Base-by-base conservation (phyloP, 164 flowering plant genomes). In the Amborella trichopoda region DNA sequence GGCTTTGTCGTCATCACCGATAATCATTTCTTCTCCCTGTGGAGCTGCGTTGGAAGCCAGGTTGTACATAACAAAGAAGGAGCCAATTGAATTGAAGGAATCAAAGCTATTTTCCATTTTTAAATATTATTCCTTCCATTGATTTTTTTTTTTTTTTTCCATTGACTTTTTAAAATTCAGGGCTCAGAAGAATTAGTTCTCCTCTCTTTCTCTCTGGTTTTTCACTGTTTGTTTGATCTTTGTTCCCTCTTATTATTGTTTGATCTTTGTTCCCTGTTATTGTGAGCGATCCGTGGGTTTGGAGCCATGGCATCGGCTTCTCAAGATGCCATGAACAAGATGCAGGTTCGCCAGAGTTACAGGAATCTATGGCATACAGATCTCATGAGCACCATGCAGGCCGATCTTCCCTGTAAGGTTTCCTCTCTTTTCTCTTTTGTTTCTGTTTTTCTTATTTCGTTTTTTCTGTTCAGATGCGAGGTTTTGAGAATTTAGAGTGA, bases 341-440 rank as follows among this genome's bases (percentile, higher is more conserved):
- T 82, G 93, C 64, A 80, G 70, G 52, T 43, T 23, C 93, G 97
- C 4, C 81, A 89, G 73, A 65, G 68, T 52, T 84, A 70, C 58
- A 70, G 76, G 28, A 82, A 89, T 66, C 58, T 82, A 34, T 89
- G 97, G 97, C 97, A 82, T 64, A 69, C 83, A 12, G 83, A 84
- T 73, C 90, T 89, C 50, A 56, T 67, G 62, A 18, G 65, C 60
- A 69, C 93, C 55, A 73, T 84, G 16, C 60, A 68, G 40, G 76
- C 73, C 11, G 97, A 88, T 55, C 58, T 82, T 47, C 77, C 78
- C 0, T 89, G 97, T 82, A 70, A 47, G 54, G 44, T 11, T 6
- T 49, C 43, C 46, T 41, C 23, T 33, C 21, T 23, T 9, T 52
- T 13, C 45, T 5, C 42, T 4, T 33, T 4, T 46, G 18, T 46